Percentiles rank a stretch among this genome's conserved stretches.
These are phyloP conservation scores for Uronychia binucleata DNA, from an alignment of 73 alveolate species.

Conservation along the genomic window DNA sequence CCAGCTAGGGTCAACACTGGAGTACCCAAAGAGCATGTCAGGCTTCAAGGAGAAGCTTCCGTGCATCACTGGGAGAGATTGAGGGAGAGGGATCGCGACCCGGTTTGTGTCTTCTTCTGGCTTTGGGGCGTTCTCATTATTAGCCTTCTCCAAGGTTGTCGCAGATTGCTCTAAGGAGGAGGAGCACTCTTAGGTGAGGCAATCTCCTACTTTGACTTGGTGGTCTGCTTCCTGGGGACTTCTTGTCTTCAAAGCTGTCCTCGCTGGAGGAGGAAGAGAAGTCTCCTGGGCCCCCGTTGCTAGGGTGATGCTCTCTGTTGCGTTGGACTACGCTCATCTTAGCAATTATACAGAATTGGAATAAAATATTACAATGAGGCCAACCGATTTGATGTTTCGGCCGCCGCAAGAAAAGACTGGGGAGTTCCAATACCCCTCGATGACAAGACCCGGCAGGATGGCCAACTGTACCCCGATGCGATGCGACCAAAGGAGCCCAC, in stretches of 20 bases:
- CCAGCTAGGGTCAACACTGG: slow-evolving; percentile 6
- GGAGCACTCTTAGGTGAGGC: background rate
- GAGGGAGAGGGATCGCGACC: slow-evolving; percentile 8
- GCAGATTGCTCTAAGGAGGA: background rate
- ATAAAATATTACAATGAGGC: background rate
- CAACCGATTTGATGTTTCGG: background rate
- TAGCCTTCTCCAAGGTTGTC: background rate
- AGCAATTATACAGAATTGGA: too few relatives aligned
- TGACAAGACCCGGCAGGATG: too few relatives aligned
- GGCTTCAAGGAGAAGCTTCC: slow-evolving; percentile 64
- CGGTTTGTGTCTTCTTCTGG: background rate
- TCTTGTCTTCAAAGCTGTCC: background rate
- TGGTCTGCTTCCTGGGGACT: too few relatives aligned
- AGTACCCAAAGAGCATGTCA: slow-evolving; percentile 71
- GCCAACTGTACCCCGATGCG: too few relatives aligned
- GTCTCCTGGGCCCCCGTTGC: background rate
- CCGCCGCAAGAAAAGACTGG: background rate
- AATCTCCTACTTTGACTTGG: background rate
- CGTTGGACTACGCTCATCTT: background rate
- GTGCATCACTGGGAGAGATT: slow-evolving; percentile 5
- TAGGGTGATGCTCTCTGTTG: background rate
- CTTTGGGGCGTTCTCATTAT: background rate
- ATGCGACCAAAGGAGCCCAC: too few relatives aligned
- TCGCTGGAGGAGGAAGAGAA: background rate
- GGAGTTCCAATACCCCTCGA: background rate